phyloP scores from a whole-genome alignment of 495 filamentous ascomycete genomes.

The Acidomyces sp. region DNA sequence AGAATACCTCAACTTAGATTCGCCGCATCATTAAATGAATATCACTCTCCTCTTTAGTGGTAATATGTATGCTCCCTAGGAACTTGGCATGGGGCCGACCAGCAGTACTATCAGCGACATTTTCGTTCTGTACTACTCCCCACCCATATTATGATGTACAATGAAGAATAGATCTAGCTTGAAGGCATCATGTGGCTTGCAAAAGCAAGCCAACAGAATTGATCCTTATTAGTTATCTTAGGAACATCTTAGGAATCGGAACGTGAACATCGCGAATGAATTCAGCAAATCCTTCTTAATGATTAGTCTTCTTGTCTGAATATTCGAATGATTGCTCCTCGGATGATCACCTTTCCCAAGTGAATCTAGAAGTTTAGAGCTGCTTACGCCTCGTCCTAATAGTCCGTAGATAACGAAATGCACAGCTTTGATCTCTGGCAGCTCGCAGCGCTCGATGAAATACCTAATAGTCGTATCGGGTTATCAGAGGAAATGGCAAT shows the following conservation, averaged over 20 bases:
- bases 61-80: too few species aligned
- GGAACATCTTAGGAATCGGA: conserved; percentile 19
- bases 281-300: conserved; percentile 27
- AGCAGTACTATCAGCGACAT: too few species aligned
- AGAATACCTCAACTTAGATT: too few species aligned
- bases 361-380: conserved; percentile 20
- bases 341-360: conserved; percentile 24
- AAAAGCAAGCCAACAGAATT: neutral
- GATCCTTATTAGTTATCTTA: neutral
- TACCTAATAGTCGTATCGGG: too few species aligned
- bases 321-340: too few species aligned
- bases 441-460: conserved; percentile 25
- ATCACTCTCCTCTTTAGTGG: too few species aligned
- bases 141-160: too few species aligned
- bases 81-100: too few species aligned
- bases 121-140: too few species aligned
- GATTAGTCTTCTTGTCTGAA: too few species aligned
- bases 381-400: conserved; percentile 24
- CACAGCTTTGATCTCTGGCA: conserved; percentile 23
- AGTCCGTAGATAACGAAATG: conserved; percentile 27
- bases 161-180: neutral
- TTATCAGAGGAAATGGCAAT: too few species aligned
- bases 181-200: neutral
- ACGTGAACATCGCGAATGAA: conserved; percentile 22
- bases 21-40: too few species aligned